Evolutionary conservation across 2,329 filamentous ascomycete genomes (phyloP).

Genomic region (Falciphora oryzae): DNA sequence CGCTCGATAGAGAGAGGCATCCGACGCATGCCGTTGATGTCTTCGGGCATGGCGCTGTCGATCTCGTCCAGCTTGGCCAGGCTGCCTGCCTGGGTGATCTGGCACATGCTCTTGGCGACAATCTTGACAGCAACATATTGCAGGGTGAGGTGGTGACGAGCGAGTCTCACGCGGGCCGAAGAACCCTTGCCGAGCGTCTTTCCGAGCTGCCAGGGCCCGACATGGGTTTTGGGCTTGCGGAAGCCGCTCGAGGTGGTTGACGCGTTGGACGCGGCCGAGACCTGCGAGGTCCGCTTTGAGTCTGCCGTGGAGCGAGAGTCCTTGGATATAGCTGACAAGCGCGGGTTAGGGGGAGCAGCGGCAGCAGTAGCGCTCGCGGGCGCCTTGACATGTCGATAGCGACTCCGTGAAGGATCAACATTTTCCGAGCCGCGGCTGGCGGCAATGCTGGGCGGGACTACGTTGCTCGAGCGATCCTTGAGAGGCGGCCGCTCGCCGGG

Average conservation of each 20-base stretch:
- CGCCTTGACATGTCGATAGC: neutral
- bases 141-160: slow-evolving; percentile 71
- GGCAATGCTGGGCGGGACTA: neutral
- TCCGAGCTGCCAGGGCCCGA: slow-evolving; percentile 91
- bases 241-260: slow-evolving; percentile 23
- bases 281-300: slow-evolving; percentile 32
- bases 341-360: slow-evolving; percentile 10
- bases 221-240: slow-evolving; percentile 56
- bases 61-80: slow-evolving; percentile 75
- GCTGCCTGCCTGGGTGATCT: slow-evolving; percentile 78
- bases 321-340: slow-evolving; percentile 27
- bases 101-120: slow-evolving; percentile 75
- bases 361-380: neutral
- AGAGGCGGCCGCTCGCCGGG: slow-evolving; percentile 2
- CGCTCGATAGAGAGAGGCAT: slow-evolving; percentile 88
- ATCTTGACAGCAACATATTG: slow-evolving; percentile 93
- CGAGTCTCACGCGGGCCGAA: slow-evolving; percentile 80
- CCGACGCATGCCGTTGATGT: slow-evolving; percentile 55
- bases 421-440: neutral
- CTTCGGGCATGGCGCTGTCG: slow-evolving; percentile 51
- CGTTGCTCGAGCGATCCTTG: neutral
- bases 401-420: neutral
- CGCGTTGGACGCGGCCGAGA: slow-evolving; percentile 27
- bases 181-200: slow-evolving; percentile 85
- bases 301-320: slow-evolving; percentile 22